Evolutionary conservation across 495 filamentous ascomycete species (phyloP).

Genomic region (Aspergillus baeticus): DNA sequence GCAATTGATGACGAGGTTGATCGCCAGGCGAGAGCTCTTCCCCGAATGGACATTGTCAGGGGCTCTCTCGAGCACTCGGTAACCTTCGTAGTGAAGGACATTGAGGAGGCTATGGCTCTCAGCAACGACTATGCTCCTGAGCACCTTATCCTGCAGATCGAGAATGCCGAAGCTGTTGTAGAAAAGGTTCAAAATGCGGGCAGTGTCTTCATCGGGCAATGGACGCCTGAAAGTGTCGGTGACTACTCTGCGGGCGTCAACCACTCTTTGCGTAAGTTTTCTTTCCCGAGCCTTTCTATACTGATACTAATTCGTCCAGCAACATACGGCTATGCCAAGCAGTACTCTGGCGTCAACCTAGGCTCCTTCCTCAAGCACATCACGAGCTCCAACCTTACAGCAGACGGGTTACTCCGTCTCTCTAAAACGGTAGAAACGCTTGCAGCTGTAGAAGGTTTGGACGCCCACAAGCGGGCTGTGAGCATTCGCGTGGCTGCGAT

Average conservation of each 20-base stretch:
- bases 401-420: constrained; percentile 78
- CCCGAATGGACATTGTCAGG: constrained; percentile 87
- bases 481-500: constrained; percentile 77
- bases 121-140: constrained; percentile 97
- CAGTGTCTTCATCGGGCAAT: constrained; percentile 89
- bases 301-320: constrained; percentile 49
- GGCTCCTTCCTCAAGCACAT: constrained; percentile 96
- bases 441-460: constrained; percentile 89
- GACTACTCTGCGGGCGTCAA: constrained; percentile 98
- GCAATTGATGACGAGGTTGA: constrained; percentile 93
- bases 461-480: constrained; percentile 91
- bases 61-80: constrained; percentile 91
- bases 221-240: constrained; percentile 96
- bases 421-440: constrained; percentile 89
- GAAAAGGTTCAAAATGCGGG: constrained; percentile 88
- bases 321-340: constrained; percentile 95
- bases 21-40: constrained; percentile 80
- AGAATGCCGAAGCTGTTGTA: constrained; percentile 68
- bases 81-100: constrained; percentile 74
- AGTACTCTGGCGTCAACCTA: constrained; percentile 96
- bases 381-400: constrained; percentile 84
- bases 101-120: constrained; percentile 80
- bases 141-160: constrained; percentile 89
- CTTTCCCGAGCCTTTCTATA: background rate
- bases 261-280: constrained; percentile 85